A percentile compares a stretch with the other conserved stretches of the same genome.
These are phyloP conservation scores for Backusella tarrabulga DNA, from an alignment of 192 early-diverging fungal genomes.

Conservation along the genomic window DNA sequence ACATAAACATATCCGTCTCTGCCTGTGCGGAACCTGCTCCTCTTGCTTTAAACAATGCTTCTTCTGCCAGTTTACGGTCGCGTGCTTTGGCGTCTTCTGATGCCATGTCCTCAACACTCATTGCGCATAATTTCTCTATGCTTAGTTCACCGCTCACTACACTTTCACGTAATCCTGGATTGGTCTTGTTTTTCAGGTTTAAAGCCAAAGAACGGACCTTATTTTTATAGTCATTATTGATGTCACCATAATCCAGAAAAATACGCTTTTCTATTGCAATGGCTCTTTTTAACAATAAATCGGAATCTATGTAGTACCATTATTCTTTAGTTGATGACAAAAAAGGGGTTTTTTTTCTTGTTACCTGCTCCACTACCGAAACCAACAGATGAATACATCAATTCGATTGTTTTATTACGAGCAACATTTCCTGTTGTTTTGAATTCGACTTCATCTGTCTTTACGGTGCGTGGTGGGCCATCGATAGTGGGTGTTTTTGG, in stretches of 20 bases:
- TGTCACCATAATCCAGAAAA: slow-evolving; percentile 51
- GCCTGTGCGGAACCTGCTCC: slow-evolving; percentile 72
- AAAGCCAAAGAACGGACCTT: slow-evolving; percentile 75
- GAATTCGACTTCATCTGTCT: slow-evolving; percentile 54
- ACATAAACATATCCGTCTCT: slow-evolving; percentile 92
- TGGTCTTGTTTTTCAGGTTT: slow-evolving; percentile 77
- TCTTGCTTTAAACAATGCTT: slow-evolving; percentile 75
- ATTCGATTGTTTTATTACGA: slow-evolving; percentile 78
- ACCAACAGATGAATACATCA: slow-evolving; percentile 80
- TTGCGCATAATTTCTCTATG: slow-evolving; percentile 66
- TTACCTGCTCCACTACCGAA: slow-evolving; percentile 54
- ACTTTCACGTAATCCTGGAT: slow-evolving; percentile 69
- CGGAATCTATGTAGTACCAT: slow-evolving; percentile 36
- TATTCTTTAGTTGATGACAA: neutral
- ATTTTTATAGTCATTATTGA: slow-evolving; percentile 64
- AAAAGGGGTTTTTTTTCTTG: neutral
- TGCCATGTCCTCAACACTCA: slow-evolving; percentile 89
- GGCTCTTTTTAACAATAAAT: slow-evolving; percentile 52
- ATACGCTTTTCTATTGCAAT: slow-evolving; percentile 61
- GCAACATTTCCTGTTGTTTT: slow-evolving; percentile 55
- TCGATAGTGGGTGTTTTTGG: slow-evolving; percentile 31
- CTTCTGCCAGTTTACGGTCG: slow-evolving; percentile 66
- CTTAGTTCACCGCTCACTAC: slow-evolving; percentile 70
- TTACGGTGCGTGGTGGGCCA: slow-evolving; percentile 52
- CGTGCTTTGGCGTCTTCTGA: slow-evolving; percentile 77